Percentiles rank a stretch among this genome's conserved stretches.
Evolutionary conservation across 2,329 filamentous ascomycete genomes (phyloP).

Genomic region (Epichloe festucae): DNA sequence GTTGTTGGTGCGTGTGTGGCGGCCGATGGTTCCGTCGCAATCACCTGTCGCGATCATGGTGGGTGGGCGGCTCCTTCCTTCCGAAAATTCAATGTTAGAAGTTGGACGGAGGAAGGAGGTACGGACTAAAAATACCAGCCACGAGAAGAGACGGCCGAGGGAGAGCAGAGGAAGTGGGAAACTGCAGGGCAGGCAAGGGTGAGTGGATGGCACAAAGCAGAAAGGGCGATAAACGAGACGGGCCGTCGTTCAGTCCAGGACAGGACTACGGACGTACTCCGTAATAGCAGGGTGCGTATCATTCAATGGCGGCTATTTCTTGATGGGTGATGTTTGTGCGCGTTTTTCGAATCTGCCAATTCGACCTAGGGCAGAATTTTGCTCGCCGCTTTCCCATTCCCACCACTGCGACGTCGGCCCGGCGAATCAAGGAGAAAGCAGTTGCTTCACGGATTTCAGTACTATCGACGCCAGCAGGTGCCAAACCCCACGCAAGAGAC

Average conservation of each 20-base stretch:
- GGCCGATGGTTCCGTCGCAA: constrained; percentile 5
- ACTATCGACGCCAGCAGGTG: no score
- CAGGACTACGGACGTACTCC: not conserved
- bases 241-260: not conserved
- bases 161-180: not conserved
- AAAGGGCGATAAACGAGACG: not conserved
- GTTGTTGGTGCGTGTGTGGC: constrained; percentile 3
- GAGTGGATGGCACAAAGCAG: not conserved
- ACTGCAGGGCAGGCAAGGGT: not conserved
- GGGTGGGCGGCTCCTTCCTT: not conserved
- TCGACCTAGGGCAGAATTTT: not conserved
- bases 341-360: not conserved
- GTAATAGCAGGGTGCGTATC: no score
- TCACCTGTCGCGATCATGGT: not conserved
- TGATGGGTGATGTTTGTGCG: no score
- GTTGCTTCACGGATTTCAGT: no score
- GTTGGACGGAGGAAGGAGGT: no score
- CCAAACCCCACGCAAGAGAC: no score
- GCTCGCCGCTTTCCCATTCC: not conserved
- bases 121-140: no score
- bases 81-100: no score
- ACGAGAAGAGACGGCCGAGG: not conserved
- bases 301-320: no score
- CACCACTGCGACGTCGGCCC: no score
- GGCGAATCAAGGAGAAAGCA: no score